Conservation (phyloP, 192 early-diverging fungal genomes). For the Paraglomus occultum region DNA sequence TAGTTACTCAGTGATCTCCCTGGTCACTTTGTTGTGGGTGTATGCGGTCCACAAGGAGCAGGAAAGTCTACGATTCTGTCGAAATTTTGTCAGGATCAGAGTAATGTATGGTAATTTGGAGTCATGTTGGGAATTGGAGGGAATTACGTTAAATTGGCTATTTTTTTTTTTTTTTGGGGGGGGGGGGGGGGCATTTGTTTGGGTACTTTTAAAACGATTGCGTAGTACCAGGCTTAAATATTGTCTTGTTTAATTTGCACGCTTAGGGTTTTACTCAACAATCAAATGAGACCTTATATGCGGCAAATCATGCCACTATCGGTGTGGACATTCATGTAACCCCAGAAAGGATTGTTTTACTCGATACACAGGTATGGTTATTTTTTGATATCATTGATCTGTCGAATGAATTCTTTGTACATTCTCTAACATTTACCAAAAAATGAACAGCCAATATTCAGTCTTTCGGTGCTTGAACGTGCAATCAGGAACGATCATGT, state of each 20-base stretch:
- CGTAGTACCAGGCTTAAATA: background rate
- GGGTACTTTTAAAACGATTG: too few species aligned
- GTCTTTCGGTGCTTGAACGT: conserved; percentile 42
- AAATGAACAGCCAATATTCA: conserved; percentile 44
- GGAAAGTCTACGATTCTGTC: conserved; percentile 64
- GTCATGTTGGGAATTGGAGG: too few species aligned
- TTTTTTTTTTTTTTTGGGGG: too few species aligned
- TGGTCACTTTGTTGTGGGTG: conserved; percentile 64
- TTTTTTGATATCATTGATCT: too few species aligned
- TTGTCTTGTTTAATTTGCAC: background rate
- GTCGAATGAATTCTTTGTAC: too few species aligned
- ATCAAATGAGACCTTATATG: conserved; percentile 30
- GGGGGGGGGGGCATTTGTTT: too few species aligned
- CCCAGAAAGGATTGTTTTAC: conserved; percentile 52
- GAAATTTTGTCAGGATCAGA: conserved; percentile 38
- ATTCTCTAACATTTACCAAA: too few species aligned
- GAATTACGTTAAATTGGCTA: too few species aligned
- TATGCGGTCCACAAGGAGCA: conserved; percentile 57
- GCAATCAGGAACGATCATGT: conserved; percentile 31
- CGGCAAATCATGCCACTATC: conserved; percentile 41
- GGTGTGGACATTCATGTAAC: conserved; percentile 63
- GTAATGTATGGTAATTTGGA: conserved; percentile 23
- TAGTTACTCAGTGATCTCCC: conserved; percentile 51
- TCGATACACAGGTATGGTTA: conserved; percentile 45
- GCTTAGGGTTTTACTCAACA: conserved; percentile 35